Conservation (phyloP, 2,329 filamentous ascomycete genomes). For the Penicillium crustosum region DNA sequence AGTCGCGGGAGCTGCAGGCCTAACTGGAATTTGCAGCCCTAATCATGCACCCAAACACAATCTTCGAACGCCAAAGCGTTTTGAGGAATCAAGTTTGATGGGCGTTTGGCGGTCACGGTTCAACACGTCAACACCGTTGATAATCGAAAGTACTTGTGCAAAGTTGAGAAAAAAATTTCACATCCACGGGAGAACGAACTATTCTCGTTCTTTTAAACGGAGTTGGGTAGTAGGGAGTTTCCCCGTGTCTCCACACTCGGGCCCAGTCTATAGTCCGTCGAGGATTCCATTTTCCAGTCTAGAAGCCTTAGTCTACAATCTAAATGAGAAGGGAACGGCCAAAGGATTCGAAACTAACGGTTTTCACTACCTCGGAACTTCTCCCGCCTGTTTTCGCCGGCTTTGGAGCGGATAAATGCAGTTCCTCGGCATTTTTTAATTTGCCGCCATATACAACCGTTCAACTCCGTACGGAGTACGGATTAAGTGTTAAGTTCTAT, state of each 20-base stretch:
- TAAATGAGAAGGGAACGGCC: neutral
- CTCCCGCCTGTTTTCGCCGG: neutral
- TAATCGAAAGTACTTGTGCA: neutral
- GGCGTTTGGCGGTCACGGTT: conserved; percentile 10
- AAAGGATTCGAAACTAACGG: conserved; percentile 2
- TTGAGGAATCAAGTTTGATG: conserved; percentile 2
- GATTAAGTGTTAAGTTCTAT: neutral
- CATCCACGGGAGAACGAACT: neutral
- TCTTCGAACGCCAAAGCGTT: neutral
- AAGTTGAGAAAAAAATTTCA: neutral
- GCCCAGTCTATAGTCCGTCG: conserved; percentile 3
- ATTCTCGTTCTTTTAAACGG: neutral
- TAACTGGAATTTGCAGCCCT: conserved; percentile 2
- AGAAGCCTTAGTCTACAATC: neutral
- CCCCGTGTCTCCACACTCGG: conserved; percentile 9
- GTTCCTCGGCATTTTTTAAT: conserved; percentile 1
- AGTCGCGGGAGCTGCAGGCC: neutral
- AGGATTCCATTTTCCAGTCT: conserved; percentile 2
- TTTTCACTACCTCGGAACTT: neutral
- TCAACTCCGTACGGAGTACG: neutral
- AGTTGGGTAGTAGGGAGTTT: conserved; percentile 1
- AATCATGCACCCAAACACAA: conserved; percentile 5
- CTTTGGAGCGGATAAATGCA: conserved; percentile 7
- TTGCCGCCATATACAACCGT: neutral
- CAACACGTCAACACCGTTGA: conserved; percentile 17